Base-by-base conservation (phyloP, 768 basidiomycete species). In the Leccinellum rugosiceps region DNA sequence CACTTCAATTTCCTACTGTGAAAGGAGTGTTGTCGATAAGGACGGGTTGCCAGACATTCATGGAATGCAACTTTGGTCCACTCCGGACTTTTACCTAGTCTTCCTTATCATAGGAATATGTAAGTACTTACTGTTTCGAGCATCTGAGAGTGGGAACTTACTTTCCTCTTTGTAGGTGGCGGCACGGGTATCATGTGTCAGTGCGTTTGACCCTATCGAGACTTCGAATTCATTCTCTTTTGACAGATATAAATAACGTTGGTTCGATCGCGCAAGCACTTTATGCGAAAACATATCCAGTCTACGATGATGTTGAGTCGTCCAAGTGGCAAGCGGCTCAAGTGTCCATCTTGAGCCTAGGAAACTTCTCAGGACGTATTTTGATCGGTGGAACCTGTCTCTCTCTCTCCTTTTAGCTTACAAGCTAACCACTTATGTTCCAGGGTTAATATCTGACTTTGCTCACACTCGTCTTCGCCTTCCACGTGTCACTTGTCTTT, bases 201-300 rank as follows among this genome's bases (percentile, higher is more conserved):
- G 84, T 70, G 9, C 9, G 55, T 32, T 25, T 21, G 19, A 43
- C 15, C 38, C 34, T 5, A 8, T 17, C 5, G 4, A 30, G 28
- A 17, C 3, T 32, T 23, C 10, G 3, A 10, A 26, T 55, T 50
- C 43, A 59, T 55, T 61, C 43, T 58, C 23, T 45, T 23, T 34
- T 25, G 17, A 25, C 55, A 88, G 87, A 86, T 65, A 93, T 94
- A 72, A 93, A 92, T 69, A 93, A 94, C 60, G 90, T 87, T n/a
- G 90, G 92, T 15, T 82, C 86, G 2, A 87, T 91, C 58, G 79
- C 91, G 0, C 83, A 89, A 65, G 86, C 78, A 0, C 75, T 89
- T 28, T 87, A 84, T 61, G 81, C 84, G 3, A 77, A 85, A 54
- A 80, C 80, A 7, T 79, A 85, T 47, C 72, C 80, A 0, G 65